Base-by-base conservation (phyloP, 2,329 filamentous ascomycete species). In the Trichophyton equinum region DNA sequence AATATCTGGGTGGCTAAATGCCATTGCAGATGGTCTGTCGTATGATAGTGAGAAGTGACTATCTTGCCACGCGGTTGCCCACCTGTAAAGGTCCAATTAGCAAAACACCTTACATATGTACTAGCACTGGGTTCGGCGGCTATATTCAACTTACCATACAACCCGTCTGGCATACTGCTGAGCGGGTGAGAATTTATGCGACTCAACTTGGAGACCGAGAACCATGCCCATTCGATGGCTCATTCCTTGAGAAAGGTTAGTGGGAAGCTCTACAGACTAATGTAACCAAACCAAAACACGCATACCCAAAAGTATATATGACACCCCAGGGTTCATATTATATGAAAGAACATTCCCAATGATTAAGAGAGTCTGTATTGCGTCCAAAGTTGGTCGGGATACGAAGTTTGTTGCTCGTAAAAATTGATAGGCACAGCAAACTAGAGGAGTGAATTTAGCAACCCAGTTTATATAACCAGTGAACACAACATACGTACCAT, bases 401-500 rank as follows among this genome's bases (percentile, higher is more conserved):
- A 85, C 68, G 68, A 85, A 85, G 64, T 85, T 85, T 25, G 81
- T 83, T 71, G 84, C 82, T 18, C 83, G 80, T 27, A 85, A 74
- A 66, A 82, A 85, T 68, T 85, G 83, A 64, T 85, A 85, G 57
- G 81, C 82, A 70, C 83, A 85, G 71, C 83, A 85, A 3, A 85
- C 80, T 81, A 60, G 7, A 60, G 7, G 15, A 44, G 51, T 20
- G 40, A 33, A 42, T 56, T 57, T 38, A 58, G 56, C n/a, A 55
- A 18, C n/a, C 18, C 15, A 25, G n/a, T n/a, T 22, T 42, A 30
- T 30, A 1, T 30, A 4, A 40, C 15, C 11, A 38, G 15, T 15
- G 11, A 44, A 49, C 33, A 56, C 30, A 18, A 8, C 53, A 60
- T 6, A 13, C 75, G 65, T 73, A 81, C 79, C 78, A 68, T 84